phyloP scores from a whole-genome alignment of 352 stramenopile genomes.

The Phytophthora uliginosa region DNA sequence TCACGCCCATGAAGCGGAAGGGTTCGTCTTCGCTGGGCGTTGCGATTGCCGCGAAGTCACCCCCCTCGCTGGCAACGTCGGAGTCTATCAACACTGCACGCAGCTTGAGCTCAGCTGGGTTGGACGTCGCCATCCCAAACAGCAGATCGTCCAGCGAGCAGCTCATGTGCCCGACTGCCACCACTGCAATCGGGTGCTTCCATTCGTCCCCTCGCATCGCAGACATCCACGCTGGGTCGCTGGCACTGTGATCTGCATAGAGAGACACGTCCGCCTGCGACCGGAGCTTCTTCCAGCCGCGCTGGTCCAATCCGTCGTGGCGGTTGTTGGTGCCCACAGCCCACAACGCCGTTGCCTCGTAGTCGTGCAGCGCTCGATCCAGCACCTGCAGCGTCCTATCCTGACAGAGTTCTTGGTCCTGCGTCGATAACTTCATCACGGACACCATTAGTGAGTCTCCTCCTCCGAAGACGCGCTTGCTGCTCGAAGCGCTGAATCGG shows the following conservation, averaged over 20 bases:
- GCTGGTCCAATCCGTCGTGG: not conserved
- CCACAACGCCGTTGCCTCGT: not conserved
- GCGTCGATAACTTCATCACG: not conserved
- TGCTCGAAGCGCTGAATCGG: not conserved
- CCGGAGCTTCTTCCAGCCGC: slow-evolving; percentile 2
- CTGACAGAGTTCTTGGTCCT: not conserved
- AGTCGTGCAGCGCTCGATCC: slow-evolving; percentile 3
- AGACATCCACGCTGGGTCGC: not conserved
- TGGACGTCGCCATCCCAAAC: not conserved
- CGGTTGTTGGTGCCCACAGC: not conserved
- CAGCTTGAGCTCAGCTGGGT: not conserved
- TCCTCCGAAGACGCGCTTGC: not conserved
- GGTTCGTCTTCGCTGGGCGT: not conserved
- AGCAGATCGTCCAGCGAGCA: not conserved
- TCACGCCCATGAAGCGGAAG: not conserved
- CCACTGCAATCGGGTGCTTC: not conserved
- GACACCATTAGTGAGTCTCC: not conserved
- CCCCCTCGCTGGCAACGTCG: not conserved
- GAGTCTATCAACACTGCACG: not conserved
- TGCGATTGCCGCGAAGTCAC: not conserved
- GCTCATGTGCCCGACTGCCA: not conserved
- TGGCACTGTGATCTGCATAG: not conserved
- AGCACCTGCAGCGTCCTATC: slow-evolving; percentile 1
- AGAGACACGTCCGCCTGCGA: not conserved
- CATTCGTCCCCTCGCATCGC: not conserved